Percentiles rank a stretch among this genome's conserved stretches.
Evolutionary conservation across 2,329 filamentous ascomycete genomes (phyloP).

Genomic region (Escovopsis sp.): DNA sequence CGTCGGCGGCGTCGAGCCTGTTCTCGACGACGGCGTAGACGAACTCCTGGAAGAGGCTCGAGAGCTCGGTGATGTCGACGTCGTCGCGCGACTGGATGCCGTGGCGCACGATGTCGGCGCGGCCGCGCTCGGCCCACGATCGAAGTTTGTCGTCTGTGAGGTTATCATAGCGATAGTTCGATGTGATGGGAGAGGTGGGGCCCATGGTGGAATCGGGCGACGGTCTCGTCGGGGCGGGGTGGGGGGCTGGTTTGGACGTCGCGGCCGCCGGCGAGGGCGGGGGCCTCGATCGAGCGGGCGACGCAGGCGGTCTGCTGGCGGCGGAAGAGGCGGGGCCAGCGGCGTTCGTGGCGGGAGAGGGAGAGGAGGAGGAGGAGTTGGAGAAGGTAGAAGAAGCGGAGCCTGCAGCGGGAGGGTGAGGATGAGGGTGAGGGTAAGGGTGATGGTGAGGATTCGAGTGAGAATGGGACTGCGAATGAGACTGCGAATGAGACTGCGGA

Average conservation of each 20-base stretch:
- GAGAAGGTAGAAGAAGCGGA: no score
- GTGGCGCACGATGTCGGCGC: slow-evolving; percentile 49
- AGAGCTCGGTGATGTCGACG: slow-evolving; percentile 53
- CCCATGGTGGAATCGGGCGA: slow-evolving; percentile 10
- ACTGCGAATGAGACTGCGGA: no score
- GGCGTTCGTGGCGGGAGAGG: slow-evolving; percentile 12
- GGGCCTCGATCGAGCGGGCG: slow-evolving; percentile 8
- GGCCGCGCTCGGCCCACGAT: slow-evolving; percentile 53
- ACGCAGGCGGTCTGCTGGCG: slow-evolving; percentile 8
- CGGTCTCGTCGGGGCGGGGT: slow-evolving; percentile 9
- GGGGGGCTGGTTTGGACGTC: slow-evolving; percentile 8
- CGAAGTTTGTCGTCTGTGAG: slow-evolving; percentile 55
- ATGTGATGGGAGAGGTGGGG: slow-evolving; percentile 19
- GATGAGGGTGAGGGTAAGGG: no score
- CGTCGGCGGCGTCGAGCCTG: slow-evolving; percentile 49
- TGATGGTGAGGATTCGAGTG: no score
- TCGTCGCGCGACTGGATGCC: slow-evolving; percentile 49
- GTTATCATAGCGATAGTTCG: slow-evolving; percentile 56
- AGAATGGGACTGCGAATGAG: no score
- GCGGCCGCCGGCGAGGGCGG: slow-evolving; percentile 7
- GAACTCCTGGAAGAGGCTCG: slow-evolving; percentile 70
- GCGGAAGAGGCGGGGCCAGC: no score
- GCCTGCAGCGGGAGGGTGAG: no score
- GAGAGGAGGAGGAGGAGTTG: slow-evolving; percentile 10
- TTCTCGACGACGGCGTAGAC: slow-evolving; percentile 59